Evolutionary conservation across 1,284 basidiomycete species (phyloP), one percentile per base, ranked within the genome.

Genomic region (Chalciporus piperatoides): DNA sequence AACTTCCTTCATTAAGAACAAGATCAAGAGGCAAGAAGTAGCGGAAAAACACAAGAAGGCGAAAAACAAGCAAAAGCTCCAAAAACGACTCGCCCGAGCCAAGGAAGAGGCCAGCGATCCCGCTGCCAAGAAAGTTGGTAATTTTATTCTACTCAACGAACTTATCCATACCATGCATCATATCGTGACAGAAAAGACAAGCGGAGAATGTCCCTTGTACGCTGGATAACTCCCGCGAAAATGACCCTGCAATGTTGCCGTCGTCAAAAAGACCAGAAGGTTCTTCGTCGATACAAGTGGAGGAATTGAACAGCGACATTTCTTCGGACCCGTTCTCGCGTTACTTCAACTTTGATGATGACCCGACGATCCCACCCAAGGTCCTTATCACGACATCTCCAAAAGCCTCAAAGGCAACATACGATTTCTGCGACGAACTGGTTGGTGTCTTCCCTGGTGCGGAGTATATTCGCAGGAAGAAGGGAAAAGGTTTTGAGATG

Each of bases 381-480:
- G 84, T 97, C 43, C 76, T 97, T 46, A 81, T 97, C 49, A 97
- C 94, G 0, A 97, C 94, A 1, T 91, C 88, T 0, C 83, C 86
- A n/a, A 88, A 89, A 53, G 88, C 92, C 3, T 88, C 89, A 14
- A 90, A 87, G 60, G 68, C 79, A 6, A 94, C 92, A 0, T 93
- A 90, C 60, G 83, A 86, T 15, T 95, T 97, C 68, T 91, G 91
- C 59, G 89, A 94, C 56, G 96, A 99, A 68, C 71, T 99, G 9
- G 86, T 91, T 25, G 88, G 86, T 6, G 76, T 99, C 33, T 92
- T 99, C 62, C 96, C 97, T 24, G 97, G 97, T 5, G 92, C 92
- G 1, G 92, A 99, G 65, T 93, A 97, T 64, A 86, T 95, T 43
- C 81, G 87, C 52, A 75, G 97, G 49, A 90, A 91, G 62, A 94